Conservation (phyloP, 352 stramenopile species). For the Pythium phragmiticola region DNA sequence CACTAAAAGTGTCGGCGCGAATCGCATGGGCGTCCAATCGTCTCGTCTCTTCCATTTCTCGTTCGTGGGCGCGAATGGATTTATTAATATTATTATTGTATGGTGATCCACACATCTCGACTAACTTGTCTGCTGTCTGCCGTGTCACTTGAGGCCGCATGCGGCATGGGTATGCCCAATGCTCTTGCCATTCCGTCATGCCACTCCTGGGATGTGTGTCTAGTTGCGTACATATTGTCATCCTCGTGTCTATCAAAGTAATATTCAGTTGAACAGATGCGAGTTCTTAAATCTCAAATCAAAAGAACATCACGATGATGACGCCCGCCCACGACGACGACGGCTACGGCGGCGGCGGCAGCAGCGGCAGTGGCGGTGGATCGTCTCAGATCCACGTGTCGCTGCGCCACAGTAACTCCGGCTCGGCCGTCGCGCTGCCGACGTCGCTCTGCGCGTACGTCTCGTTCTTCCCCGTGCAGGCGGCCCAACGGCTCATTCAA, state of each 20-base stretch:
- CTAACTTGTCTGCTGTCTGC: neutral
- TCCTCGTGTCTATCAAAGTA: neutral
- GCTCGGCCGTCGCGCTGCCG: neutral
- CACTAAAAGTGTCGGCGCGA: neutral
- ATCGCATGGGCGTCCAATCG: neutral
- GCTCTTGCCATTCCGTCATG: neutral
- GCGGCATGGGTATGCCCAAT: neutral
- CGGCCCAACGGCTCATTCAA: constrained; percentile 56
- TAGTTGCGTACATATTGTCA: neutral
- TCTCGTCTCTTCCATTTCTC: constrained; percentile 2
- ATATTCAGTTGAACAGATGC: constrained; percentile 10
- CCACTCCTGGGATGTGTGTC: neutral
- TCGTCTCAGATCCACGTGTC: constrained; percentile 17
- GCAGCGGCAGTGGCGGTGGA: neutral
- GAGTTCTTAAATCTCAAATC: neutral
- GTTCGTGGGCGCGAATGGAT: constrained; percentile 8
- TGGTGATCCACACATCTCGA: neutral
- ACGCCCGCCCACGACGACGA: constrained; percentile 22
- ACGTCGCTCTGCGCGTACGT: constrained; percentile 33
- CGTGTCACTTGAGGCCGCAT: neutral
- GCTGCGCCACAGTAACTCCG: neutral
- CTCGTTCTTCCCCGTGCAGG: constrained; percentile 60
- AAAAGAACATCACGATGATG: constrained; percentile 20
- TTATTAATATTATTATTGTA: constrained; percentile 33
- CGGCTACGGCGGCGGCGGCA: constrained; percentile 10